phyloP scores from a whole-genome alignment of 495 filamentous ascomycete genomes.

The Aspergillus coremiiformis region DNA sequence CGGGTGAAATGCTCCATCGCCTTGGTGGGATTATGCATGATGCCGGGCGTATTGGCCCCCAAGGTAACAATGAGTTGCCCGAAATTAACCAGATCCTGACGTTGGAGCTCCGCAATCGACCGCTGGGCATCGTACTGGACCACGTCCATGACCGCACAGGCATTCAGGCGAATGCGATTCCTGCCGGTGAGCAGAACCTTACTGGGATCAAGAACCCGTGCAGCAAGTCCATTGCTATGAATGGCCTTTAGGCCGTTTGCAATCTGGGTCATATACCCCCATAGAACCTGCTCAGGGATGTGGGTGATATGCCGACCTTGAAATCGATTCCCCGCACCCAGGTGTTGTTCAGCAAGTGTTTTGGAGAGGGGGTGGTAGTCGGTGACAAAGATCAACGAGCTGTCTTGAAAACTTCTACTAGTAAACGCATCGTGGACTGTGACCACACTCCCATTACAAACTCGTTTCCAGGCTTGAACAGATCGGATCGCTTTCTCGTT shows the following conservation, averaged over 20 bases:
- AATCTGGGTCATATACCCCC: slow-evolving; percentile 90
- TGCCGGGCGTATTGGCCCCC: slow-evolving; percentile 54
- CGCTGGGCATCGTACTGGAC: slow-evolving; percentile 64
- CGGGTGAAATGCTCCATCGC: slow-evolving; percentile 65
- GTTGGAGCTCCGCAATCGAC: slow-evolving; percentile 66
- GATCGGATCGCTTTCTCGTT: slow-evolving; percentile 81
- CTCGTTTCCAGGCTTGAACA: slow-evolving; percentile 85
- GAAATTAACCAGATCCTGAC: slow-evolving; percentile 79
- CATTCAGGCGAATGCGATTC: slow-evolving; percentile 79
- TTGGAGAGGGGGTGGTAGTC: slow-evolving; percentile 89
- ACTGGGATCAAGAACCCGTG: slow-evolving; percentile 70
- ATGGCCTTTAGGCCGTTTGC: slow-evolving; percentile 82
- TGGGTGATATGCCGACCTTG: slow-evolving; percentile 39
- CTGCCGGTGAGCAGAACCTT: slow-evolving; percentile 70
- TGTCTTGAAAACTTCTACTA: slow-evolving; percentile 85
- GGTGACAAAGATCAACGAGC: slow-evolving; percentile 87
- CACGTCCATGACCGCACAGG: slow-evolving; percentile 81
- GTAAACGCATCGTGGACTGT: slow-evolving; percentile 90
- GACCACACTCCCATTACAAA: slow-evolving; percentile 76
- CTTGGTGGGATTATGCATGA: slow-evolving; percentile 50
- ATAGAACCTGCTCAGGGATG: slow-evolving; percentile 71
- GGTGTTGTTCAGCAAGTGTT: slow-evolving; percentile 79
- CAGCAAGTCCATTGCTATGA: slow-evolving; percentile 72
- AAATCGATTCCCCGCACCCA: slow-evolving; percentile 51
- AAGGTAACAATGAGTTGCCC: slow-evolving; percentile 76